These are phyloP conservation scores for Penicillium pancosmium DNA, from an alignment of 495 filamentous ascomycete genomes.

Conservation along the genomic window DNA sequence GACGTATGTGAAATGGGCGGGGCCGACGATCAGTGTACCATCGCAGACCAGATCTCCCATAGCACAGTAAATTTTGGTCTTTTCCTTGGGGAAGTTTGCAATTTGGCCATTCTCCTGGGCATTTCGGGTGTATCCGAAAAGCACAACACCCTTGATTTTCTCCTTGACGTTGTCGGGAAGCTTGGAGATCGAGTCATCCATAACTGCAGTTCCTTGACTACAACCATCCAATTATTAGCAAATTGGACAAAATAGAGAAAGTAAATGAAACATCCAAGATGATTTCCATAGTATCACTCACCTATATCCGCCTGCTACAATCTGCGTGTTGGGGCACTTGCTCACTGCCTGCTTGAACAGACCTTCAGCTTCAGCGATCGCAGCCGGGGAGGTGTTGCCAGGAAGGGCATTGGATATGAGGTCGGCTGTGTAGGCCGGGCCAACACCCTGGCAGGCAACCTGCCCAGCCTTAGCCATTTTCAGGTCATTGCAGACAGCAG, in stretches of 20 bases:
- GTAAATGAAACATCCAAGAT: constrained; percentile 9
- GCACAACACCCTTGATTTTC: constrained; percentile 56
- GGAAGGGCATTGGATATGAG: constrained; percentile 30
- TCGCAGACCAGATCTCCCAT: constrained; percentile 55
- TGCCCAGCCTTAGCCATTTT: constrained; percentile 27
- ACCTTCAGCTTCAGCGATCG: constrained; percentile 44
- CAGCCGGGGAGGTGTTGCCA: constrained; percentile 34
- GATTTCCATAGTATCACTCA: neutral
- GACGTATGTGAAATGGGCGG: constrained; percentile 51
- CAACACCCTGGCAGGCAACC: constrained; percentile 41
- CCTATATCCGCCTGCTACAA: constrained; percentile 57
- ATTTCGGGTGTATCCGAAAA: constrained; percentile 62
- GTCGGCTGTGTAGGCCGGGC: constrained; percentile 37
- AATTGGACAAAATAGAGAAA: too few species aligned
- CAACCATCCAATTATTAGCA: too few species aligned
- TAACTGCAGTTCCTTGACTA: constrained; percentile 60
- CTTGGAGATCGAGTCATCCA: constrained; percentile 48
- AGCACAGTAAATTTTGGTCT: constrained; percentile 55
- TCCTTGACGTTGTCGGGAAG: constrained; percentile 42
- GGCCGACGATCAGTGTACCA: constrained; percentile 50
- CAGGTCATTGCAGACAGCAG: constrained; percentile 41
- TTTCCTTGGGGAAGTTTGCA: constrained; percentile 45
- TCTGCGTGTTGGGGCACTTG: constrained; percentile 57
- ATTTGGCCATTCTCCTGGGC: constrained; percentile 50
- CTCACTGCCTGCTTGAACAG: constrained; percentile 41